phyloP scores from a whole-genome alignment of 345 rosid species.

The Pugionium cornutum region DNA sequence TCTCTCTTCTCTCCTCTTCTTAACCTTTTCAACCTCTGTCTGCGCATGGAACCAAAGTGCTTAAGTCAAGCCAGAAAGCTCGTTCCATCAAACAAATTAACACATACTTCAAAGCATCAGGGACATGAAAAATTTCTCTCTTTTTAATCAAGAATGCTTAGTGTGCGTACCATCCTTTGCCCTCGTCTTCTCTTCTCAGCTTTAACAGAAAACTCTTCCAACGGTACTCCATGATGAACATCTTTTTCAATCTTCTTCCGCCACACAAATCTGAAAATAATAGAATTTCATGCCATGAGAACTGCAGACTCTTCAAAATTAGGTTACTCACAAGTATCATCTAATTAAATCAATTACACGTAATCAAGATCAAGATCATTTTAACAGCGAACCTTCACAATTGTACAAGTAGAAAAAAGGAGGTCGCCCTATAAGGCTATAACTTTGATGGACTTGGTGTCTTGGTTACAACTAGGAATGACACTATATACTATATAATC shows the following conservation, averaged over 20 bases:
- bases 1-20: constrained; percentile 96
- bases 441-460: background rate
- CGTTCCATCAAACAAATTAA: constrained; percentile 7
- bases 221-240: constrained; percentile 64
- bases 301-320: constrained; percentile 8
- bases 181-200: constrained; percentile 79
- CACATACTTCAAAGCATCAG: background rate
- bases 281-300: constrained; percentile 4
- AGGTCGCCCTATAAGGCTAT: background rate
- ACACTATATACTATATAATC: background rate
- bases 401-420: background rate
- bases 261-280: constrained; percentile 76
- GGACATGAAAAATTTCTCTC: background rate
- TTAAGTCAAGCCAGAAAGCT: constrained; percentile 21
- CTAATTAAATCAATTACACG: background rate
- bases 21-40: constrained; percentile 95
- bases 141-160: constrained; percentile 17
- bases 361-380: constrained; percentile 3
- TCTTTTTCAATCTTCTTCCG: constrained; percentile 89
- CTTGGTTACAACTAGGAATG: background rate
- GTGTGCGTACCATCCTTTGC: constrained; percentile 77
- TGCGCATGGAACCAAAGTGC: constrained; percentile 34
- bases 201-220: constrained; percentile 69
- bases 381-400: background rate
- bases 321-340: constrained; percentile 2